Evolutionary conservation across 257 asterid genomes (phyloP), one percentile per base, ranked within the genome.

Genomic region (Asclepias syriaca): DNA sequence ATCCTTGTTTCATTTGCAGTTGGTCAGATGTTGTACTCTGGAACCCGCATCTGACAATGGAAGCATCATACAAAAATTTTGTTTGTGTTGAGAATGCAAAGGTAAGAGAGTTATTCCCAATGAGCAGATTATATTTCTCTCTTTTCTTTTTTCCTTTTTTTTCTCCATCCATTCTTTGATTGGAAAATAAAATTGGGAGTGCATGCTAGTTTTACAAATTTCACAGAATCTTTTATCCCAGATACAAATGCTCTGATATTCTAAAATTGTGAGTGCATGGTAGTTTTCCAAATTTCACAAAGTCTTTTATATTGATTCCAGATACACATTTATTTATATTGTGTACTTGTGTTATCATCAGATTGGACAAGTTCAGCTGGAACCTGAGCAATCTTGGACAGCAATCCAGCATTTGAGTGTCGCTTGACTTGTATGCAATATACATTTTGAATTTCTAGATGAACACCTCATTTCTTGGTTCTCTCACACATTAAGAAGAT

Each of bases 41-140:
- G 99, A 95, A 95, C 75, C 99, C 98, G 8, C 84, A 95, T 83
- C 84, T 90, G 70, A 90, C 95, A 0, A 92, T 95, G 96, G 94
- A 90, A 72, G 74, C 95, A n/a, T 84, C 94, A 72, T 95, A 92
- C 67, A 92, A 92, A 84, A 87, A 92, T 78, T 95, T 95, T 80
- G 97, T 92, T 64, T 95, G 98, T 29, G 96, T 95, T 11, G 99
- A 95, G 79, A 92, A 95, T 83, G 99, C 98, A 80, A 89, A 92
- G 96, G 99, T 92, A 87, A 5, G 67, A 65, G 12, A 75, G 9
- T 34, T 63, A 40, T 43, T 37, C 15, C 51, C 2, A 8, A 59
- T n/a, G 65, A 50, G 29, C 21, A 29, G 55, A 32, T 29, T 29
- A 29, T 29, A 29, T 2, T 14, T 58, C 43, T 29, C 5, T 12